A percentile compares a stretch with the other conserved stretches of the same genome.
Conservation (phyloP, 2,329 filamentous ascomycete species). For the Rhytidhysteron rufulum region DNA sequence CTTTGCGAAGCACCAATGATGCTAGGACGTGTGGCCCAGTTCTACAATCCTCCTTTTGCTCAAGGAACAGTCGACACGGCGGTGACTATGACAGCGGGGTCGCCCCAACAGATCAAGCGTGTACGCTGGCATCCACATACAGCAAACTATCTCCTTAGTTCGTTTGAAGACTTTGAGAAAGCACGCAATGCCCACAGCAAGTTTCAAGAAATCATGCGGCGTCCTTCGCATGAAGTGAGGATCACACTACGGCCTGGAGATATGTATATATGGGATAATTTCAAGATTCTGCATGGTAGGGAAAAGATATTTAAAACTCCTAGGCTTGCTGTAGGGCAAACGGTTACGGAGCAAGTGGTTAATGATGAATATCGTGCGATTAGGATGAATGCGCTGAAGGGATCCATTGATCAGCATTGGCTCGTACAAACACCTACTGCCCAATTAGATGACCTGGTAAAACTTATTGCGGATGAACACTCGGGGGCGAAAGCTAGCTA, state of each 20-base stretch:
- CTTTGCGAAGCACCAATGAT: background rate
- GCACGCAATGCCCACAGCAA: too few species aligned
- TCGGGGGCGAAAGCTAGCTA: too few species aligned
- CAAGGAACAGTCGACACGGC: background rate
- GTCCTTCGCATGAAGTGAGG: too few species aligned
- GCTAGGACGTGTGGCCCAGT: background rate
- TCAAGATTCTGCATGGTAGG: background rate
- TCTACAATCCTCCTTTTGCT: background rate
- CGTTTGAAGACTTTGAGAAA: background rate
- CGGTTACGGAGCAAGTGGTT: background rate
- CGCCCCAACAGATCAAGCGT: background rate
- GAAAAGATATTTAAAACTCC: background rate
- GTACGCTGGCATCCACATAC: background rate
- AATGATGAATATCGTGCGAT: background rate
- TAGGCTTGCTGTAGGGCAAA: background rate
- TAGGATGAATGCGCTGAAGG: background rate
- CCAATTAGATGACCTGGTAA: background rate
- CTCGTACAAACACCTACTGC: background rate
- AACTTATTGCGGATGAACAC: too few species aligned
- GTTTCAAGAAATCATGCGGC: too few species aligned
- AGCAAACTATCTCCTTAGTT: background rate
- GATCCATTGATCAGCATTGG: background rate
- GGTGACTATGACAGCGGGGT: background rate
- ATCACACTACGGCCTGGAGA: too few species aligned
- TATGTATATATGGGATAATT: background rate